Percentiles rank a stretch among this genome's conserved stretches.
phyloP scores from a whole-genome alignment of 2,329 filamentous ascomycete species.

The Scorias spongiosa region DNA sequence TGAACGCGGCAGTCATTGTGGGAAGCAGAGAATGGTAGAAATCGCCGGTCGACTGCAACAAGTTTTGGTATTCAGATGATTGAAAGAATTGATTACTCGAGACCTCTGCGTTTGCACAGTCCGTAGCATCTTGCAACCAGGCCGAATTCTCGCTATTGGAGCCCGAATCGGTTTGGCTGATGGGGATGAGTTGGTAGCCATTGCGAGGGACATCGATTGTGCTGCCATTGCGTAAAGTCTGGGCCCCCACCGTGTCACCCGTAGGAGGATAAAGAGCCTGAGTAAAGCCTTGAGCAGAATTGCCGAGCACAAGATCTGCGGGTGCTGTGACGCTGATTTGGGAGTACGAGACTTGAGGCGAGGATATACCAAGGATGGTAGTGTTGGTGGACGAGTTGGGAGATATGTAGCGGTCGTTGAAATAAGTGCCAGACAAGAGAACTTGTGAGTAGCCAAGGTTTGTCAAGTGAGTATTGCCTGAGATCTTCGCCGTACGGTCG shows the following conservation, averaged over 20 bases:
- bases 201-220: constrained; percentile 51
- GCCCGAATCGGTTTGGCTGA: constrained; percentile 46
- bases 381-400: constrained; percentile 31
- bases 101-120: constrained; percentile 38
- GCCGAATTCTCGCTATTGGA: constrained; percentile 41
- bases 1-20: constrained; percentile 38
- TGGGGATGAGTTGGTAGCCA: constrained; percentile 73
- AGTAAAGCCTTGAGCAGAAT: constrained; percentile 63
- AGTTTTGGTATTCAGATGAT: constrained; percentile 33
- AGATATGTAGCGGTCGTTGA: constrained; percentile 56
- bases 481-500: constrained; percentile 68
- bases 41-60: constrained; percentile 33
- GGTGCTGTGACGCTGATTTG: constrained; percentile 63
- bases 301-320: constrained; percentile 56
- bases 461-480: constrained; percentile 57
- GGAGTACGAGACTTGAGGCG: constrained; percentile 48
- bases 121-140: constrained; percentile 44
- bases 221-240: constrained; percentile 57
- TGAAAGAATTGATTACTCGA: constrained; percentile 46
- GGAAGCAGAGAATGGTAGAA: constrained; percentile 40
- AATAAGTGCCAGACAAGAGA: constrained; percentile 57
- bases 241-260: constrained; percentile 34
- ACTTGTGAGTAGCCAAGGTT: constrained; percentile 66
- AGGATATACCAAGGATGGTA: constrained; percentile 49
- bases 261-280: constrained; percentile 73